Percentiles rank a stretch among this genome's conserved stretches.
phyloP scores from a whole-genome alignment of 2,329 filamentous ascomycete genomes.

The Beauveria medogensis region DNA sequence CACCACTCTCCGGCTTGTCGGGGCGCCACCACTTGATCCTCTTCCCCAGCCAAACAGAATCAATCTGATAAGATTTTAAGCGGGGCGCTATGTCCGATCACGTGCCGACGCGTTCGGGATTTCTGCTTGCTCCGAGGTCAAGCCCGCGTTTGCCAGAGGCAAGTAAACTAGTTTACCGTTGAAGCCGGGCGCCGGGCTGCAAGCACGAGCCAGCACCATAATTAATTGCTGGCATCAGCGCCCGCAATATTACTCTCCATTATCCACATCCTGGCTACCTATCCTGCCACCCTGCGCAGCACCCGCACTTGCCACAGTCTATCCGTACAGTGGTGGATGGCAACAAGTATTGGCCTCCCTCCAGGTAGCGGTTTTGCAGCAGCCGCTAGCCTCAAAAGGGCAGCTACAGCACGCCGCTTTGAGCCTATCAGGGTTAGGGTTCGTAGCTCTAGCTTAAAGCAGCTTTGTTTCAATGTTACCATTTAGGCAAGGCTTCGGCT shows the following conservation, averaged over 20 bases:
- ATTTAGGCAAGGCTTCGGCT: no score
- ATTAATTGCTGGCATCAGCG: not conserved
- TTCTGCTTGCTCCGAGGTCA: not conserved
- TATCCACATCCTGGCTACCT: not conserved
- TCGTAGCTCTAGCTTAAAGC: no score
- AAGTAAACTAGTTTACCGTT: not conserved
- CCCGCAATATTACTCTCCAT: not conserved
- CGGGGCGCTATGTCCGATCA: constrained; percentile 6
- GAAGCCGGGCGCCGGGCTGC: not conserved
- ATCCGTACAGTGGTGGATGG: no score
- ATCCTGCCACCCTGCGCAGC: not conserved
- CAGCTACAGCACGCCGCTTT: no score
- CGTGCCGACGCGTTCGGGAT: constrained; percentile 10
- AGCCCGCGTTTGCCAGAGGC: not conserved
- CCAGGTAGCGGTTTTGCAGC: no score
- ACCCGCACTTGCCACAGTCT: not conserved
- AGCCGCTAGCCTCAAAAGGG: no score
- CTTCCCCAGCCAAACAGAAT: constrained; percentile 11
- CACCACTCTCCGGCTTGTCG: not conserved
- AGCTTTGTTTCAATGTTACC: no score
- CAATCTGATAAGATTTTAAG: constrained; percentile 13
- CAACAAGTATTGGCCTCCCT: no score
- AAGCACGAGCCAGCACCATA: not conserved
- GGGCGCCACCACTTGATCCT: not conserved
- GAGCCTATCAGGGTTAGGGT: no score